Conservation (phyloP, 1,284 basidiomycete species). For the Melanopsichium pennsylvanicum region DNA sequence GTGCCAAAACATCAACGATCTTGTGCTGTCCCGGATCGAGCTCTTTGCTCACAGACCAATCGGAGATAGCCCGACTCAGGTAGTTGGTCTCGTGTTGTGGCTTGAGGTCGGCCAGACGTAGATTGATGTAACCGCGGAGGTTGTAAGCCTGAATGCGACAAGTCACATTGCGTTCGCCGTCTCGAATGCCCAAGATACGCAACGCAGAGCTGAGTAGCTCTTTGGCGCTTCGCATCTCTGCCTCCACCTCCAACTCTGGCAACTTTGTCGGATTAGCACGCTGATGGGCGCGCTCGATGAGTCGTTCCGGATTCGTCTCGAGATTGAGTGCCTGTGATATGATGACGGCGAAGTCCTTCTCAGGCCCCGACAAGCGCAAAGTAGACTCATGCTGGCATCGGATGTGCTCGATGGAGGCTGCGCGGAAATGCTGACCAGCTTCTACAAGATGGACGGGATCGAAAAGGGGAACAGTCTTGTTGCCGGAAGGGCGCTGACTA, state of each 20-base stretch:
- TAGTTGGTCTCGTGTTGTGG: conserved; percentile 14
- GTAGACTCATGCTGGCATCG: background rate
- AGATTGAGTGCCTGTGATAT: conserved; percentile 24
- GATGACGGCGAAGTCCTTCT: conserved; percentile 6
- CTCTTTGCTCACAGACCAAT: conserved; percentile 23
- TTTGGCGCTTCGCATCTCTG: conserved; percentile 8
- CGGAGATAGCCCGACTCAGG: conserved; percentile 16
- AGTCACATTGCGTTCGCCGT: conserved; percentile 25
- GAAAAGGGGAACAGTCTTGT: conserved; percentile 3
- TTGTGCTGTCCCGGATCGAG: conserved; percentile 21
- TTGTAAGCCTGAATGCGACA: conserved; percentile 27
- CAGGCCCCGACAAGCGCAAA: background rate
- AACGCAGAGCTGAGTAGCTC: conserved; percentile 25
- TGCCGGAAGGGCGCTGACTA: background rate
- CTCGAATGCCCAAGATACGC: conserved; percentile 20
- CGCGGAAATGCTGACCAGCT: conserved; percentile 17
- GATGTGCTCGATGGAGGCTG: conserved; percentile 15
- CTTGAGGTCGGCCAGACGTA: conserved; percentile 14
- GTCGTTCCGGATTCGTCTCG: conserved; percentile 23
- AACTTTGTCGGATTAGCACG: background rate
- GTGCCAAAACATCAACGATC: conserved; percentile 3
- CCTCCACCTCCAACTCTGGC: background rate
- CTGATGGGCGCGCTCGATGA: conserved; percentile 4
- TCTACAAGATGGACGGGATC: conserved; percentile 11
- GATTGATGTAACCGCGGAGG: conserved; percentile 26